Evolutionary conservation across 768 basidiomycete species (phyloP), one percentile per base, ranked within the genome.

Genomic region (Tylopilus cervinicoccineus): DNA sequence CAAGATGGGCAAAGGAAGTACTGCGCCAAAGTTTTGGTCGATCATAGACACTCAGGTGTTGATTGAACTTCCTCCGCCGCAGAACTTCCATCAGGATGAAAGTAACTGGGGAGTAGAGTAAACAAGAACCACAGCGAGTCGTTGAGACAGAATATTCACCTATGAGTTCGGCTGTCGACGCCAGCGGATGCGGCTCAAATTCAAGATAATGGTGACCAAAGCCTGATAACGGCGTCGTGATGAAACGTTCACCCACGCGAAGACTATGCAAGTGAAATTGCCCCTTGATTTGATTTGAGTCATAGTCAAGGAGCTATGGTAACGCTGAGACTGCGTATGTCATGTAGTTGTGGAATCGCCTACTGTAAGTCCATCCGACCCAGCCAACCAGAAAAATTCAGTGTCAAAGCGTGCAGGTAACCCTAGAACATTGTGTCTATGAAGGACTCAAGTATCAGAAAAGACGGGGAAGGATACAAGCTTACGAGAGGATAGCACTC

Each of bases 51-150:
- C 75, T 80, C 5, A 74, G 70, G 22, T 74, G 73, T 11, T 78
- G 72, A 47, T 58, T 65, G 57, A 83, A 84, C 28, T 79, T 76
- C 34, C 79, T 76, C 39, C 80, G 75, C 24, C 81, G 79, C 14
- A 84, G 61, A 27, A 82, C 77, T 60, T 84, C 81, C 73, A 84
- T 77, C 65, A 84, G 75, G 29, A 84, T 68, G 61, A 83, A 82
- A 13, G 79, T 80, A 8, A 83, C 81, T 81, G 48, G 26, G 19
- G 13, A 12, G 29, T 12, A 6, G 5, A 19, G 50, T 70, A 33
- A 62, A 44, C 50, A 38, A 36, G 39, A 23, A 29, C 17, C 17
- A 11, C 23, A 26, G 41, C 27, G 20, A 43, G 51, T 24, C 26
- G 28, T 38, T 37, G 9, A 28, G 38, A 34, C 16, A 28, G 0